These are phyloP conservation scores for Scutellaria minor DNA, from an alignment of 257 asterid species.

Conservation along the genomic window DNA sequence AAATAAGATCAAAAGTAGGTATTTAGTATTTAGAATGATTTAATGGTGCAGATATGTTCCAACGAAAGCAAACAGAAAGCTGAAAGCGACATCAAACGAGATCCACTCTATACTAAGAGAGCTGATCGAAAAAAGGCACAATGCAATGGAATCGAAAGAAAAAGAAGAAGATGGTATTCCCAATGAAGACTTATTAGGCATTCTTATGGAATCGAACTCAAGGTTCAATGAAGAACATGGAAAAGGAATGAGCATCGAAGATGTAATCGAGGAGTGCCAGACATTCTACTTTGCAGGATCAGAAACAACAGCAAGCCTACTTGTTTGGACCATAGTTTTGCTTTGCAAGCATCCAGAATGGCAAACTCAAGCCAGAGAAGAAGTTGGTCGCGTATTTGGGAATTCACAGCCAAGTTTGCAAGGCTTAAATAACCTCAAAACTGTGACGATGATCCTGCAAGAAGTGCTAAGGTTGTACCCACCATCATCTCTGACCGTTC, in stretches of 20 bases:
- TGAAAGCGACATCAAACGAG: constrained; percentile 31
- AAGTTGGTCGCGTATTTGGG: constrained; percentile 35
- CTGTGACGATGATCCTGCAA: constrained; percentile 41
- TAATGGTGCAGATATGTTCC: constrained; percentile 37
- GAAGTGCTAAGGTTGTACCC: constrained; percentile 44
- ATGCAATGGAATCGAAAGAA: constrained; percentile 2
- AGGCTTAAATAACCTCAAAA: constrained; percentile 42
- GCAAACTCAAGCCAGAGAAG: constrained; percentile 50
- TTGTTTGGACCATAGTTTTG: constrained; percentile 43
- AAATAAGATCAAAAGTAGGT: too few relatives aligned
- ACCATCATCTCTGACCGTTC: constrained; percentile 19
- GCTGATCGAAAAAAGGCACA: constrained; percentile 31
- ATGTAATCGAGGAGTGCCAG: constrained; percentile 45
- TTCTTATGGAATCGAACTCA: constrained; percentile 36
- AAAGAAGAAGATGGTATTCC: constrained; percentile 28
- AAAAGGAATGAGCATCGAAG: constrained; percentile 44
- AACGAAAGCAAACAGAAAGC: constrained; percentile 30
- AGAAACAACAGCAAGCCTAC: constrained; percentile 41
- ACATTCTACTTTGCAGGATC: constrained; percentile 45
- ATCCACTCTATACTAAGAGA: constrained; percentile 23
- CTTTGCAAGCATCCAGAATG: constrained; percentile 43
- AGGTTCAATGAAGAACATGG: constrained; percentile 33
- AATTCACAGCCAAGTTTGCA: constrained; percentile 32
- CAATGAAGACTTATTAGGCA: constrained; percentile 39
- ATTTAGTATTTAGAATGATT: too few relatives aligned